Evolutionary conservation across 495 filamentous ascomycete genomes (phyloP).

Genomic region (Aspergillus nanangensis): DNA sequence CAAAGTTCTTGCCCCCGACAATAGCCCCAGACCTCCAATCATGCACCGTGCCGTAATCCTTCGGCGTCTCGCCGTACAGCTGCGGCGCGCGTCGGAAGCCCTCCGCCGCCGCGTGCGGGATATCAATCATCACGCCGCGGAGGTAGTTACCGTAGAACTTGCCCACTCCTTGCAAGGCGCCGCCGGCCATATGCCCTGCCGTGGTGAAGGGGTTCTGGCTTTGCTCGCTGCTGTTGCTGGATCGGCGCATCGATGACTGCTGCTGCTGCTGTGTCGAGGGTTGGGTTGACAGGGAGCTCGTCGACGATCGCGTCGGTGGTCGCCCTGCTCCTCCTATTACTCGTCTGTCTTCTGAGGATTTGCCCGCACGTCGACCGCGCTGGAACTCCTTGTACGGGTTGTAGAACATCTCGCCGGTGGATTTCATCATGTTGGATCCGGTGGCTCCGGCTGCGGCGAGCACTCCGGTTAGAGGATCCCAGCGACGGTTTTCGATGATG

Average conservation of each 20-base stretch:
- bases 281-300: no score
- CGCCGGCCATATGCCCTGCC: constrained; percentile 20
- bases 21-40: constrained; percentile 33
- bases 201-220: constrained; percentile 7
- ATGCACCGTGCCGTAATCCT: constrained; percentile 27
- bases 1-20: constrained; percentile 53
- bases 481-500: constrained; percentile 20
- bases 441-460: constrained; percentile 10
- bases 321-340: not conserved
- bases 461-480: constrained; percentile 41
- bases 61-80: constrained; percentile 60
- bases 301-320: no score
- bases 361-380: constrained; percentile 5
- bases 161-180: constrained; percentile 26
- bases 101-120: constrained; percentile 69
- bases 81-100: constrained; percentile 81
- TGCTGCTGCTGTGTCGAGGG: no score
- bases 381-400: constrained; percentile 16
- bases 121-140: constrained; percentile 49
- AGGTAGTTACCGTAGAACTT: constrained; percentile 25
- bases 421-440: constrained; percentile 7
- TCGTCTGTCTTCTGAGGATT: not conserved
- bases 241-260: not conserved
- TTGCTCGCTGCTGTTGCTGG: not conserved
- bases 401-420: constrained; percentile 14